Base-by-base conservation (phyloP, 164 flowering plant genomes). In the Saururus chinensis region DNA sequence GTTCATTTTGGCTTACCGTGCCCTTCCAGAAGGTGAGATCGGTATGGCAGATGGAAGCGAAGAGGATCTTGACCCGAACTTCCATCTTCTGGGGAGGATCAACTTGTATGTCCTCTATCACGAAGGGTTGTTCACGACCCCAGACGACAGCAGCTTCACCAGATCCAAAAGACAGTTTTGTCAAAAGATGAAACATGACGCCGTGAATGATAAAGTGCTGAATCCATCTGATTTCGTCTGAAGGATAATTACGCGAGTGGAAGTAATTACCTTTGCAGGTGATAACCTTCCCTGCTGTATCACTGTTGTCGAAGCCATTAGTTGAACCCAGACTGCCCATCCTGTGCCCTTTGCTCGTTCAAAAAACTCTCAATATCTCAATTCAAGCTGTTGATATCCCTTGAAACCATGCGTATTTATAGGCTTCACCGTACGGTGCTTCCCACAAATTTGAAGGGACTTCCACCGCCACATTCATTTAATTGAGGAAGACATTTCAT, bases 21-120 rank as follows among this genome's bases (percentile, higher is more conserved):
- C 89, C 89, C 65, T 69, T 11, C 57, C 30, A 54, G 19, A 19
- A 17, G 22, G 16, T 54, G 57, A 54, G 57, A 21, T 25, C 30
- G 49, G 49, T 42, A 10, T 54, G 57, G 30, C 20, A 54, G 12
- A 9, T 11, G 19, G 30, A 25, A 4, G 23, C 19, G 25, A 54
- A 11, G 12, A 54, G 30, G 12, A 17, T 17, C 25, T 54, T 21
- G 57, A 21, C 19, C 21, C 30, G 30, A 54, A 26, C 30, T 55
- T 14, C 14, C 24, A 26, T 55, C 14, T 55, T 55, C 35, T 83
- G 77, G 41, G 96, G 96, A 0, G 88, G 89, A 35, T 77, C 78
- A 0, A 89, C 89, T 25, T 37, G 75, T 11, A 89, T 64, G 56
- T 83, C 77, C 63, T 89, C 85, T 10, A 85, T 73, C 23, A 73